phyloP scores from a whole-genome alignment of 768 basidiomycete genomes.

The Inosperma sp. region DNA sequence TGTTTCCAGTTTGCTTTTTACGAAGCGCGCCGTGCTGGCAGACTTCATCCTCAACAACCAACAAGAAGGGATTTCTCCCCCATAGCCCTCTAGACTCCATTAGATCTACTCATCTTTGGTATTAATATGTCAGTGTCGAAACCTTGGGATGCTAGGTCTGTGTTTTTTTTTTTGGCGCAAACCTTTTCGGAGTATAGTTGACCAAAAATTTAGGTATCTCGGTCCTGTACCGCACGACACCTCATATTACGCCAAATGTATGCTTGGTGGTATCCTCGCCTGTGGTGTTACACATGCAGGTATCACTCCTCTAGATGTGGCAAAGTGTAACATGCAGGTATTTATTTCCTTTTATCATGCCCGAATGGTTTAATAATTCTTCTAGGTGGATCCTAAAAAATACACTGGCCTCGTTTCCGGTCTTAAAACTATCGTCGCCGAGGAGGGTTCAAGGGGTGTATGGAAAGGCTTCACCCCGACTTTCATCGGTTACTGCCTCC shows the following conservation, averaged over 20 bases:
- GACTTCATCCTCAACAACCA: slow-evolving; percentile 19
- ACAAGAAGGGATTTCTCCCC: slow-evolving; percentile 19
- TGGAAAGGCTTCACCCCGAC: slow-evolving; percentile 96
- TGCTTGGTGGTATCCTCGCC: slow-evolving; percentile 83
- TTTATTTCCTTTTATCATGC: slow-evolving; percentile 18
- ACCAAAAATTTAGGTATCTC: slow-evolving; percentile 41
- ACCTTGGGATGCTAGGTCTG: slow-evolving; percentile 68
- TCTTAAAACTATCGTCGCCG: slow-evolving; percentile 62
- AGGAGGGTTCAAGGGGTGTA: slow-evolving; percentile 81
- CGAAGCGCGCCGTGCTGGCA: slow-evolving; percentile 20
- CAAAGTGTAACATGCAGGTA: slow-evolving; percentile 92
- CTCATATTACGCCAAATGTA: slow-evolving; percentile 77
- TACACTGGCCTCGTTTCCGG: slow-evolving; percentile 63
- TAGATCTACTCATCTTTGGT: slow-evolving; percentile 30
- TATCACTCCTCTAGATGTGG: slow-evolving; percentile 83
- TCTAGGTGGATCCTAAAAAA: slow-evolving; percentile 70
- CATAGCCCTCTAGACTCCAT: slow-evolving; percentile 26
- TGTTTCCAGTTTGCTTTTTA: slow-evolving; percentile 24
- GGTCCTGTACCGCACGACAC: slow-evolving; percentile 75
- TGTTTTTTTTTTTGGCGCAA: background rate
- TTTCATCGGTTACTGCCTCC: slow-evolving; percentile 87
- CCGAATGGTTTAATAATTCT: background rate
- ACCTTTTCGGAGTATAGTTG: slow-evolving; percentile 2
- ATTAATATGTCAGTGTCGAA: slow-evolving; percentile 53
- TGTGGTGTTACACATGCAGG: slow-evolving; percentile 87